Evolutionary conservation across 2,329 filamentous ascomycete species (phyloP).

Genomic region (Aspergillus proliferans): DNA sequence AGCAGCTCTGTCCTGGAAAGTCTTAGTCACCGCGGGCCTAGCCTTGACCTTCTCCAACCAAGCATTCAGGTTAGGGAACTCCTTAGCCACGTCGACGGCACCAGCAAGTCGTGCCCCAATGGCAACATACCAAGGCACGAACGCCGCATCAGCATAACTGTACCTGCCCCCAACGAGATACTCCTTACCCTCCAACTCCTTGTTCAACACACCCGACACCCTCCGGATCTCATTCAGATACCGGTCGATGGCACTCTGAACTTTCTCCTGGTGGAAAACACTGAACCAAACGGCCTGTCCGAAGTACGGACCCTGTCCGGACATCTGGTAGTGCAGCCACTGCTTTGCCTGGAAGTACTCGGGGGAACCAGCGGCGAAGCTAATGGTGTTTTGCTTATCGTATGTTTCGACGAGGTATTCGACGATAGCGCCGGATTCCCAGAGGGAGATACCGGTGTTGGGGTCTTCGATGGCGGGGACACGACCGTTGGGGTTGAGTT

Average conservation of each 20-base stretch:
- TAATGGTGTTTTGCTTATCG: conserved; percentile 35
- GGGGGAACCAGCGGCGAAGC: conserved; percentile 25
- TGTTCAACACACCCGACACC: conserved; percentile 41
- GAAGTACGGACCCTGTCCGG: conserved; percentile 46
- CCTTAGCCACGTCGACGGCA: conserved; percentile 21
- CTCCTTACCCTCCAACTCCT: conserved; percentile 27
- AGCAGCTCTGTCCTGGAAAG: conserved; percentile 12
- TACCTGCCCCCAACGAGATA: conserved; percentile 41
- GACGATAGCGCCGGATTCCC: conserved; percentile 43
- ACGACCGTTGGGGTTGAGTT: conserved; percentile 30
- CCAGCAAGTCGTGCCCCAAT: conserved; percentile 3
- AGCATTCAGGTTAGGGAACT: conserved; percentile 22
- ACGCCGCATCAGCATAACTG: conserved; percentile 39
- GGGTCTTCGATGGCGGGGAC: conserved; percentile 31
- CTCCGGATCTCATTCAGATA: conserved; percentile 42
- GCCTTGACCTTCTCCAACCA: conserved; percentile 26
- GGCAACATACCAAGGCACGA: conserved; percentile 32
- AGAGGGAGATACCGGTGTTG: conserved; percentile 34
- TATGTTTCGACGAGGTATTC: conserved; percentile 42
- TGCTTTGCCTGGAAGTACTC: conserved; percentile 38
- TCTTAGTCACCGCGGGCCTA: conserved; percentile 20
- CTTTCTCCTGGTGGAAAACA: conserved; percentile 36
- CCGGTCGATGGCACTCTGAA: conserved; percentile 38
- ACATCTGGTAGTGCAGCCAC: conserved; percentile 42
- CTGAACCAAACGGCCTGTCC: conserved; percentile 44